Base-by-base conservation (phyloP, 2,329 filamentous ascomycete species). In the Colletotrichum cordylinicola region DNA sequence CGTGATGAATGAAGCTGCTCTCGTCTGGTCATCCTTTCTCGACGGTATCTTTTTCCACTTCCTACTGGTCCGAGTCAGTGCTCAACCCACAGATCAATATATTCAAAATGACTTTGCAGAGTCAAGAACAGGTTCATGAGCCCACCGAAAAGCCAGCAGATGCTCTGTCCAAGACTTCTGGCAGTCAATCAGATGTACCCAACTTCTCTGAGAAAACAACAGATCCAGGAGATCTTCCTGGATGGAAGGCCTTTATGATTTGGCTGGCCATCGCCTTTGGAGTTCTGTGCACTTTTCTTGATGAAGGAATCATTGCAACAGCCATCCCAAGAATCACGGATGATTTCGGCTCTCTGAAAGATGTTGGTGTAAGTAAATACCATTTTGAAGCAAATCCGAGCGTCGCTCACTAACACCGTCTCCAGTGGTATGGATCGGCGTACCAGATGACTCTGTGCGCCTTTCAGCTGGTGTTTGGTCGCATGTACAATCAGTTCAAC, bases 301-400 rank as follows among this genome's bases (percentile, higher is more conserved):
- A 74, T 4, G 72, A 74, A 24, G 72, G 72, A 13, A 85, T 86
- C 67, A 82, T 86, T 58, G 80, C 85, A 8, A 87, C 84, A 2
- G 84, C 84, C 10, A 80, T 83, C 35, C 84, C 83, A 4, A 80
- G 80, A 10, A 84, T 84, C 55, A 81, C 82, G 6, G 77, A 80
- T 68, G 79, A 83, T 35, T 82, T 86, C 74, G 80, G 85, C 10
- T 82, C 85, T 35, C 80, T 87, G 1, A 80, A 82, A n/a, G 86
- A 88, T 70, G 83, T 89, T 12, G 85, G 85, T 52, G 72, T 74
- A 60, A n/a, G 82, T 64, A 79, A 79, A 79, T 5, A 15, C 10
- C 15, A 8, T 7, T 6, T 2, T 16, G 39, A 8, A 16, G 43
- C 15, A 16, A 12, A 24, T 33, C 2, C 8, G 18, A 48, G 2